Conservation (phyloP, 805 yeast species). For the Saturnispora quitensis region DNA sequence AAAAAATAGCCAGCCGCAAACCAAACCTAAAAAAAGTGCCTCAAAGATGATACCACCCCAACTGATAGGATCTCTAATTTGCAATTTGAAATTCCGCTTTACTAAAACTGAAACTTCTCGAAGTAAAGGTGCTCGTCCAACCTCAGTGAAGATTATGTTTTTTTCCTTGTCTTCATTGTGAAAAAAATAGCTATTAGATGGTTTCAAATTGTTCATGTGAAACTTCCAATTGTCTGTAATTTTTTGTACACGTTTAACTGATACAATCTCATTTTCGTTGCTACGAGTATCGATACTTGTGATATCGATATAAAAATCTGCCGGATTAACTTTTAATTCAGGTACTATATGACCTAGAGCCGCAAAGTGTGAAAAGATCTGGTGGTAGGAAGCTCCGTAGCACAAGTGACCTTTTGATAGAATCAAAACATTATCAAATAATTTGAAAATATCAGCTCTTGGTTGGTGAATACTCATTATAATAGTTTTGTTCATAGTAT, state of each 20-base stretch:
- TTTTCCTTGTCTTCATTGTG: constrained; percentile 1
- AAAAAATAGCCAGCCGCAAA: constrained; percentile 72
- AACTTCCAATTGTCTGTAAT: constrained; percentile 33
- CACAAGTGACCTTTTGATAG: constrained; percentile 51
- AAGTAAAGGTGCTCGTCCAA: constrained; percentile 31
- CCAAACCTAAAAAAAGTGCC: constrained; percentile 41
- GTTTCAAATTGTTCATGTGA: constrained; percentile 13
- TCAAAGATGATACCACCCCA: constrained; percentile 34
- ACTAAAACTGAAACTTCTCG: constrained; percentile 38
- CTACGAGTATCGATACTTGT: constrained; percentile 47
- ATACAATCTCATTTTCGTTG: constrained; percentile 26
- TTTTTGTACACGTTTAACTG: constrained; percentile 26
- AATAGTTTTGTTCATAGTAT: constrained; percentile 52
- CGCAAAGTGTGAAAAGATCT: constrained; percentile 41
- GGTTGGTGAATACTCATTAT: constrained; percentile 81
- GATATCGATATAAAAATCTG: constrained; percentile 49
- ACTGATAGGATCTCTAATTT: constrained; percentile 44
- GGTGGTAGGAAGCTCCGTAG: constrained; percentile 36
- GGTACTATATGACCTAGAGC: constrained; percentile 38
- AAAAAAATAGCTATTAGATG: neutral
- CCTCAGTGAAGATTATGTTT: constrained; percentile 15
- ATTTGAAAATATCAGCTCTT: constrained; percentile 59
- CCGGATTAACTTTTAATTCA: constrained; percentile 41
- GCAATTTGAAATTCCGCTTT: constrained; percentile 36
- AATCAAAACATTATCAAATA: constrained; percentile 60